phyloP scores from a whole-genome alignment of 805 yeast species.

The Candida vartiovaarae region DNA sequence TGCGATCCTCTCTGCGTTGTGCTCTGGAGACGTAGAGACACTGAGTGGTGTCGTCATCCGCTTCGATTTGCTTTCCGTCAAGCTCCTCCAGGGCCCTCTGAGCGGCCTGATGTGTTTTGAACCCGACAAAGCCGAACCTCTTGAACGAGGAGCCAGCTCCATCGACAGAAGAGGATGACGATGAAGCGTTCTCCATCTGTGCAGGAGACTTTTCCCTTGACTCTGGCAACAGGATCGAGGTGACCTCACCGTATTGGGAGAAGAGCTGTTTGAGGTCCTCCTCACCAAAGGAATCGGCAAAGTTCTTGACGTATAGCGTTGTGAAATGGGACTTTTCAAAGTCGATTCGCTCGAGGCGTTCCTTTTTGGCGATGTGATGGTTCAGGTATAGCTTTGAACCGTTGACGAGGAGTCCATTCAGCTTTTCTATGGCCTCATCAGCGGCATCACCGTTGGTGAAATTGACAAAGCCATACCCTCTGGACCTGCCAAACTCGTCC shows the following conservation, averaged over 20 bases:
- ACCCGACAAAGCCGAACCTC: constrained; percentile 45
- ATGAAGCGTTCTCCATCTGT: not conserved
- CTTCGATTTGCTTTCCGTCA: constrained; percentile 33
- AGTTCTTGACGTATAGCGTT: constrained; percentile 43
- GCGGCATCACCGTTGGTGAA: constrained; percentile 48
- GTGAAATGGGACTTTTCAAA: constrained; percentile 39
- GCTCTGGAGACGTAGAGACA: constrained; percentile 36
- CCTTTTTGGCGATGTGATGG: constrained; percentile 55
- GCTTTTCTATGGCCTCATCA: constrained; percentile 47
- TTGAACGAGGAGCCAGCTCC: not conserved
- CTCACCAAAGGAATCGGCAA: constrained; percentile 33
- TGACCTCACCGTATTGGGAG: constrained; percentile 40
- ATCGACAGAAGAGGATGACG: not conserved
- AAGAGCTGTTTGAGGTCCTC: constrained; percentile 37
- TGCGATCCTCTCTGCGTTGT: constrained; percentile 33
- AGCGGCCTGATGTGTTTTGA: constrained; percentile 38
- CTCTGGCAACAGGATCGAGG: constrained; percentile 46
- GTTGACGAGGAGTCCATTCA: constrained; percentile 39
- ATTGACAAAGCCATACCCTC: constrained; percentile 62
- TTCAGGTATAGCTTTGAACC: constrained; percentile 37
- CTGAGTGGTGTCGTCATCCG: constrained; percentile 12
- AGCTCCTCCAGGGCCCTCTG: constrained; percentile 40
- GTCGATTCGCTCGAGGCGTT: constrained; percentile 41
- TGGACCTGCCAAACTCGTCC: constrained; percentile 38
- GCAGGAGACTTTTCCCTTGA: constrained; percentile 13